Base-by-base conservation (phyloP, 2,329 filamentous ascomycete species). In the Alternaria arbusti region DNA sequence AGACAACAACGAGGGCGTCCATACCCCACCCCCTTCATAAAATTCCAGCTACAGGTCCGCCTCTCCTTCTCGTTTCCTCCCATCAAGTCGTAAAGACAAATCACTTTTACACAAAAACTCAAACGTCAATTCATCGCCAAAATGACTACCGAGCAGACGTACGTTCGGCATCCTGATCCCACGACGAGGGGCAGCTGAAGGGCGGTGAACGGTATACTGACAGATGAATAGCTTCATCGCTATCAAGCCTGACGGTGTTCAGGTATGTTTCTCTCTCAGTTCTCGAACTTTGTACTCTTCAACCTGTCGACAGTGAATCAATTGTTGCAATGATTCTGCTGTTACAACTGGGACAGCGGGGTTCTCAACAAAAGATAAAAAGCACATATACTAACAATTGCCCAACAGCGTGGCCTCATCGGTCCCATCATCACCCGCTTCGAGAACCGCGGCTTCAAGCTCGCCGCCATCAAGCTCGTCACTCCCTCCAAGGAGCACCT, bases 231-330 rank as follows among this genome's bases (percentile, higher is more conserved):
- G 95, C 87, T 98, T 98, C 92, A 98, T 98, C 89, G 96, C 96
- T 83, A 93, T 99, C 90, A 99, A 99, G 94, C 96, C 95, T 78
- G 96, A 98, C 86, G 96, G 96, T 84, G 96, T 98, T 86, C 96
- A 97, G 91, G 94, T 97, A 90, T 75, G 85, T 58, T 20, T 12
- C 6, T 23, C 5, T 12, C 12, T 22, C 17, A 6, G 5, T 13
- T 5, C 6, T 13, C 9, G 7, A 13, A 9, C 28, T 8, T 5
- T 30, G 13, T 17, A 6, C n/a, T 32, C 10, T n/a, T 10, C 30
- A 40, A 12, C 17, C 20, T 55, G 26, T 10, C 20, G 3, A 23
- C 13, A 22, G 44, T 23, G 40, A 36, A 11, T 22, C 44, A 36
- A 61, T 61, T 32, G 54, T 15, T 32, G 2, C 17, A 52, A 12